phyloP scores from a whole-genome alignment of 495 filamentous ascomycete species.

The Penicillium psychrofluorescens region DNA sequence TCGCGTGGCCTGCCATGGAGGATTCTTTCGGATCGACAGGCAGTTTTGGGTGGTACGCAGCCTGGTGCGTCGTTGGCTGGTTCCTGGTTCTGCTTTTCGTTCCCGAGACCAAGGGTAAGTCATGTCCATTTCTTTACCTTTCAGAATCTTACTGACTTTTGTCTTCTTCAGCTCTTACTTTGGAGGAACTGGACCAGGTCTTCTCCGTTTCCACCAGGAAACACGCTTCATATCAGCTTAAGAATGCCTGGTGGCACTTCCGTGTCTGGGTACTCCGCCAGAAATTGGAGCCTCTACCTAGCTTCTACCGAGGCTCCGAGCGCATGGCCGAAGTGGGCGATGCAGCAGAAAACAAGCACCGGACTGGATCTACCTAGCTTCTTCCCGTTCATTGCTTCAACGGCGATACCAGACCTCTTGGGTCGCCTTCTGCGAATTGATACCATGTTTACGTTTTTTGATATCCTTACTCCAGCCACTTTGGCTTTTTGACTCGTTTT shows the following conservation, averaged over 20 bases:
- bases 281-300: slow-evolving; percentile 36
- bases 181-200: slow-evolving; percentile 46
- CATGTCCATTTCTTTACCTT: slow-evolving; percentile 2
- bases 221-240: slow-evolving; percentile 40
- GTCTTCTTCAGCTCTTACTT: slow-evolving; percentile 29
- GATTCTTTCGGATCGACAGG: slow-evolving; percentile 45
- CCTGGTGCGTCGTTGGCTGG: slow-evolving; percentile 51
- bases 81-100: slow-evolving; percentile 48
- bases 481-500: too few relatives aligned
- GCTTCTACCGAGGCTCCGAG: slow-evolving; percentile 33
- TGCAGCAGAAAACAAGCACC: not conserved
- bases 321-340: slow-evolving; percentile 29
- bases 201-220: slow-evolving; percentile 46
- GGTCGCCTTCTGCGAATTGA: too few relatives aligned
- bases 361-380: too few relatives aligned
- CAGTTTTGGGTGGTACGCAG: slow-evolving; percentile 58
- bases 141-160: slow-evolving; percentile 1
- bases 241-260: slow-evolving; percentile 44
- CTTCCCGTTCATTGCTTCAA: too few relatives aligned
- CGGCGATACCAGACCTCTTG: too few relatives aligned
- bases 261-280: slow-evolving; percentile 43
- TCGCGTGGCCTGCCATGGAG: slow-evolving; percentile 49
- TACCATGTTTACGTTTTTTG: too few relatives aligned
- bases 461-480: too few relatives aligned
- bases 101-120: slow-evolving; percentile 48